Base-by-base conservation (phyloP, 2,329 filamentous ascomycete genomes). In the Curvularia lunata region DNA sequence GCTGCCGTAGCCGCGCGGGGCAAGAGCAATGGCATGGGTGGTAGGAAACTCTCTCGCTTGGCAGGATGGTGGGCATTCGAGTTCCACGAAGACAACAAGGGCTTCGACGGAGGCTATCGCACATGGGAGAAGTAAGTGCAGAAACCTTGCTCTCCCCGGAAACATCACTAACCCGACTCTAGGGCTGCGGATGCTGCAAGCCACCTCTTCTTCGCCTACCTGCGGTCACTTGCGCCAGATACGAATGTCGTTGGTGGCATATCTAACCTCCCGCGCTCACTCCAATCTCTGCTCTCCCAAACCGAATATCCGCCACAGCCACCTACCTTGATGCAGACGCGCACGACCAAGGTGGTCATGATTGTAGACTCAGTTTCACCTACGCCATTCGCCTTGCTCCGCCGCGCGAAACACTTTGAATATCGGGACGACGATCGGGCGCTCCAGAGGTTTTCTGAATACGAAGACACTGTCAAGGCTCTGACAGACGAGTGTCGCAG, bases 1-100 rank as follows among this genome's bases (percentile, higher is more conserved):
- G 88, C 94, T 3, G 92, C 94, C 7, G 87, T 97, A 67, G 93
- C 95, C 32, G 95, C 95, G 13, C 91, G 97, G 71, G 91, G 91
- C 66, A 98, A 98, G 80, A 87, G 83, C 53, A 99, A 99, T 75
- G 95, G 95, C 42, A 86, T 99, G 62, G 91, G 92, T 59, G 95
- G 95, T 25, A 88, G 93, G 63, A 98, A 98, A 77, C 84, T 99
- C 53, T 98, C 95, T 9, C 87, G 95, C 65, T 91, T 96, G 84
- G 95, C 94, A 40, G 92, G 93, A 45, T 99, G 95, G 95, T 99
- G 95, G 95, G 92, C 94, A 1, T 99, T 99, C 75, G 94, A 97
- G 71, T 91, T 96, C 66, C 86, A 83, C 46, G 93, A 98, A 74
- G 88, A 88, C 6, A 91, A 90, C 41, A 94, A 90, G 74, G 95